Evolutionary conservation across 306 rosid genomes (phyloP).

Genomic region (Spatholobus suberectus): DNA sequence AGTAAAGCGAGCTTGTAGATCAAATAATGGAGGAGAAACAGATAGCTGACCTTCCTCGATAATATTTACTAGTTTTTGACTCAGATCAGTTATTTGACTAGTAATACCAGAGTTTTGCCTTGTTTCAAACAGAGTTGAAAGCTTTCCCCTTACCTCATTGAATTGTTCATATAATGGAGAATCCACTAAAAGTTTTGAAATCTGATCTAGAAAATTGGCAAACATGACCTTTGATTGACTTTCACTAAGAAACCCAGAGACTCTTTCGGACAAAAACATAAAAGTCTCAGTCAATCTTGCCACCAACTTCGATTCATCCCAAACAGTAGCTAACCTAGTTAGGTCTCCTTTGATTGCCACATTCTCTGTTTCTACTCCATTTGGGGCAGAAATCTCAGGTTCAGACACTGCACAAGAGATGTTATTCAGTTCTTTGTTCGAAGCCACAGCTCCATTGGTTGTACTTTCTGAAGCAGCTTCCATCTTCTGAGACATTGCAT

Average conservation of each 20-base stretch:
- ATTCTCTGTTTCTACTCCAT: conserved; percentile 49
- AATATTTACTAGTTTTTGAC: conserved; percentile 82
- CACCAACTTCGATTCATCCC: conserved; percentile 83
- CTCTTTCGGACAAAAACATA: conserved; percentile 72
- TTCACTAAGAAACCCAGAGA: conserved; percentile 93
- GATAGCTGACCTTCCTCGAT: conserved; percentile 92
- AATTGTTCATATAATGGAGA: conserved; percentile 75
- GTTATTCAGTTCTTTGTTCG: conserved; percentile 54
- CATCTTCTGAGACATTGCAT: conserved; percentile 72
- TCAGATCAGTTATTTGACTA: conserved; percentile 81
- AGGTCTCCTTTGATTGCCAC: conserved; percentile 49
- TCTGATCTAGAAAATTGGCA: conserved; percentile 77
- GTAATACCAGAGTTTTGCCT: conserved; percentile 70
- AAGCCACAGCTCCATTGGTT: conserved; percentile 55
- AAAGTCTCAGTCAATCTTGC: conserved; percentile 75
- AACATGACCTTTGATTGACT: conserved; percentile 80
- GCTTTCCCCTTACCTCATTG: conserved; percentile 74
- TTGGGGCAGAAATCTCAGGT: conserved; percentile 49
- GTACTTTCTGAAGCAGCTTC: conserved; percentile 64
- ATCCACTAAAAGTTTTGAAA: conserved; percentile 81
- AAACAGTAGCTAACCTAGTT: conserved; percentile 57
- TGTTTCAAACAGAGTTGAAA: conserved; percentile 72
- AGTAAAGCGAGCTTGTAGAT: conserved; percentile 84
- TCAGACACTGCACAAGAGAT: conserved; percentile 41
- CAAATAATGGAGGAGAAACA: conserved; percentile 84